Percentiles rank a stretch among this genome's conserved stretches.
phyloP scores from a whole-genome alignment of 805 yeast species.

The Saccharomyces eubayanus region DNA sequence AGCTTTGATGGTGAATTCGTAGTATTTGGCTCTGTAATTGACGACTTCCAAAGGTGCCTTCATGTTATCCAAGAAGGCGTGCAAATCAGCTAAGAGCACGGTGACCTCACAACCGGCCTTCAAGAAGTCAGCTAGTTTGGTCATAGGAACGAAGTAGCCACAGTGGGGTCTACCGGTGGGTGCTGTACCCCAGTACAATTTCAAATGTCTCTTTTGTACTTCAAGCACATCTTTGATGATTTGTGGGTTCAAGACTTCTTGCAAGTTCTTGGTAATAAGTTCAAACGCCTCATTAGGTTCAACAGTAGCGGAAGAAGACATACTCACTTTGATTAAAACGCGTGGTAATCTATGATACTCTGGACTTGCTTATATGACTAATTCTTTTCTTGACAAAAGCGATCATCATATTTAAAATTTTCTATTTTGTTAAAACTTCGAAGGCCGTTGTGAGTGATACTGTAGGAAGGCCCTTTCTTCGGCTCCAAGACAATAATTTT shows the following conservation, averaged over 20 bases:
- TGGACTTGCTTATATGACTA: neutral
- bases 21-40: slow-evolving; percentile 79
- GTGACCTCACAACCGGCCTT: slow-evolving; percentile 94
- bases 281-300: slow-evolving; percentile 59
- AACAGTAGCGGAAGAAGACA: slow-evolving; percentile 10
- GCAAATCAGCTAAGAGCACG: slow-evolving; percentile 87
- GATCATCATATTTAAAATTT: neutral
- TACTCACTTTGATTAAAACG: neutral
- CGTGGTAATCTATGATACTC: neutral
- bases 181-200: slow-evolving; percentile 98
- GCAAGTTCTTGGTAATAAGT: slow-evolving; percentile 76
- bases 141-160: slow-evolving; percentile 97
- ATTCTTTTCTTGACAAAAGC: neutral
- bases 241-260: slow-evolving; percentile 83
- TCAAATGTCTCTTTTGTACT: slow-evolving; percentile 71
- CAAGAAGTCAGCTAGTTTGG: slow-evolving; percentile 78
- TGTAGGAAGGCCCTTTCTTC: neutral
- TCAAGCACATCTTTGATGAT: slow-evolving; percentile 79
- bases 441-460: neutral
- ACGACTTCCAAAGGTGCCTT: slow-evolving; percentile 95
- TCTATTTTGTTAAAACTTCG: neutral
- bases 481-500: neutral
- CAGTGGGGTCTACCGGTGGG: slow-evolving; percentile 99
- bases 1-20: slow-evolving; percentile 75
- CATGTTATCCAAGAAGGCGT: slow-evolving; percentile 96